Percentiles rank a stretch among this genome's conserved stretches.
These are phyloP conservation scores for Petunia hybrid DNA, from an alignment of 305 asterid genomes.

Conservation along the genomic window DNA sequence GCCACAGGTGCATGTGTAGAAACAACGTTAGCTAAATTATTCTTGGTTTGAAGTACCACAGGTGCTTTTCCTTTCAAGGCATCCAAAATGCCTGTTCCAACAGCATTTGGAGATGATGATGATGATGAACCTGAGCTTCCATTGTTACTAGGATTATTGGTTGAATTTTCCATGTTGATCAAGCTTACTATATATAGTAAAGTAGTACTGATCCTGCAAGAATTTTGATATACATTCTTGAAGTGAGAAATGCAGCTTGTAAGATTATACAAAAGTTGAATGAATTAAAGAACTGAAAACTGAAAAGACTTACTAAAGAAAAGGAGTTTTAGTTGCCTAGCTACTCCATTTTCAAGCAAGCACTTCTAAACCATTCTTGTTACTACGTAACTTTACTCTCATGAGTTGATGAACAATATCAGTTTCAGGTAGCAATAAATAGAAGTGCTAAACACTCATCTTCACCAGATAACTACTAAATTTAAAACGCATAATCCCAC, in stretches of 20 bases:
- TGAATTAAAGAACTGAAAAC: background rate
- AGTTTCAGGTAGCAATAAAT: background rate
- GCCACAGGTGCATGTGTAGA: background rate
- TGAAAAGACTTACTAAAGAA: background rate
- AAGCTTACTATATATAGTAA: too few relatives aligned
- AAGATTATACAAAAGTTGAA: background rate
- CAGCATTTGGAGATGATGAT: too few relatives aligned
- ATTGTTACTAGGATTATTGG: background rate
- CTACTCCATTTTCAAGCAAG: too few relatives aligned
- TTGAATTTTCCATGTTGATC: background rate
- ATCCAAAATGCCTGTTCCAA: background rate
- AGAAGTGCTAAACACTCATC: background rate
- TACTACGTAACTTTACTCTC: background rate
- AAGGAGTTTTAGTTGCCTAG: too few relatives aligned
- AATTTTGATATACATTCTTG: background rate
- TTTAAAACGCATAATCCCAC: background rate
- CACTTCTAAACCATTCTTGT: background rate
- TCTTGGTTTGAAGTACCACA: background rate
- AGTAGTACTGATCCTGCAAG: too few relatives aligned
- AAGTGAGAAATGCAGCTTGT: background rate
- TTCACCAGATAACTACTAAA: background rate
- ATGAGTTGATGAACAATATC: background rate
- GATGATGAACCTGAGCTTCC: too few relatives aligned
- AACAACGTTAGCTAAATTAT: background rate
- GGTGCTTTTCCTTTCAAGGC: background rate